Base-by-base conservation (phyloP, 73 alveolate species). In the Stentor coeruleus region DNA sequence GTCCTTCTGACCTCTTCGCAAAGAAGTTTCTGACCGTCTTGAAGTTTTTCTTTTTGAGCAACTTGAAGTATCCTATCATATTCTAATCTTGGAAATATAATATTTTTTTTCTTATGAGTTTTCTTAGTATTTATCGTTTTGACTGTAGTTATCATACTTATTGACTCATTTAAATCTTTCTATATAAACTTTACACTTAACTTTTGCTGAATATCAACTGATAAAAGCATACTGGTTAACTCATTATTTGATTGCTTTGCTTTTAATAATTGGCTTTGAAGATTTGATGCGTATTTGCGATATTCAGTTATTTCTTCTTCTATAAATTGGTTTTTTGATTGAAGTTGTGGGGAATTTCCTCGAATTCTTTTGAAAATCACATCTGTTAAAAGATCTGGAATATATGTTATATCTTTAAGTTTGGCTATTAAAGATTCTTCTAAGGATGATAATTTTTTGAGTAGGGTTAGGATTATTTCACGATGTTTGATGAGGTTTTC, bases 121-220 rank as follows among this genome's bases (percentile, higher is more conserved):
- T 37, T 14, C 33, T 66, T 66, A 26, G 79, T 28, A n/a, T n/a
- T n/a, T n/a, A n/a, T n/a, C 41, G 79, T 20, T 37, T 31, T 66
- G 0, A 2, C 39, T 1, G 49, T 66, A 66, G 79, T 20, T 26
- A 31, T 20, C 14, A 66, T 14, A 31, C 79, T 66, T 20, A 66
- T 66, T 26, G 40, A 66, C 33, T 66, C 37, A 66, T 66, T 66
- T 66, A 66, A 20, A 66, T 66, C 79, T 66, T 33, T 66, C 79
- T 66, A 66, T 2, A 20, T 66, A 20, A 66, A 20, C n/a, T 31
- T 66, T 66, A 66, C 79, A 66, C 33, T 66, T 33, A 66, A 33
- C 11, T 31, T 66, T 66, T 66, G 79, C 39, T 66, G 79, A 2
- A 31, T 33, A 37, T 66, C 79, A 1, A 66, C 37, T 26, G 79